Conservation (phyloP, 2,329 filamentous ascomycete genomes). For the Pyricularia sp. region DNA sequence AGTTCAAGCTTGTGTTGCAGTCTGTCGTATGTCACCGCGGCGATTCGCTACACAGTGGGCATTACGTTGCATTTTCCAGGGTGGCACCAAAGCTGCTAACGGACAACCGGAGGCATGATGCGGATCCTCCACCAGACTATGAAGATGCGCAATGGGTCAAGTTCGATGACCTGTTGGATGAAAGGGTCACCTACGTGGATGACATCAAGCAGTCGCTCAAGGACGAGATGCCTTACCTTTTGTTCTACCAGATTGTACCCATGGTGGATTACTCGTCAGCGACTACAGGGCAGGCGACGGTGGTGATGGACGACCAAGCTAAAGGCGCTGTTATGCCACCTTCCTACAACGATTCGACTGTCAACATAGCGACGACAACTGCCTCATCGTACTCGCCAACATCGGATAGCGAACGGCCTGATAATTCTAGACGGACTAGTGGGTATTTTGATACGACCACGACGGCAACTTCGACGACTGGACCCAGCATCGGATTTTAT, state of each 20-base stretch:
- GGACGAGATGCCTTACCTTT: constrained; percentile 82
- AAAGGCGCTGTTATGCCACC: constrained; percentile 27
- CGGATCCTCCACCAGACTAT: constrained; percentile 50
- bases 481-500: constrained; percentile 41
- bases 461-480: constrained; percentile 21
- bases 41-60: constrained; percentile 71
- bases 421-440: constrained; percentile 22
- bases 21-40: constrained; percentile 89
- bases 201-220: constrained; percentile 64
- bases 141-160: constrained; percentile 71
- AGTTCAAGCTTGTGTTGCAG: constrained; percentile 86
- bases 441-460: constrained; percentile 32
- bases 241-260: constrained; percentile 91
- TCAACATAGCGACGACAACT: constrained; percentile 24
- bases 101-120: constrained; percentile 42
- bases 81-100: constrained; percentile 52
- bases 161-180: constrained; percentile 73
- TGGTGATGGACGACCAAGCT: constrained; percentile 23
- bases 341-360: constrained; percentile 41
- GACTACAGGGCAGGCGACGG: constrained; percentile 32
- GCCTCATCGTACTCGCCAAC: constrained; percentile 7
- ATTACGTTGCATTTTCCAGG: constrained; percentile 79
- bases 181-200: constrained; percentile 63
- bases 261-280: constrained; percentile 58
- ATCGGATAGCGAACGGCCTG: constrained; percentile 14